phyloP scores from a whole-genome alignment of 768 basidiomycete species.

The Rhodotorula kratochvilovae region DNA sequence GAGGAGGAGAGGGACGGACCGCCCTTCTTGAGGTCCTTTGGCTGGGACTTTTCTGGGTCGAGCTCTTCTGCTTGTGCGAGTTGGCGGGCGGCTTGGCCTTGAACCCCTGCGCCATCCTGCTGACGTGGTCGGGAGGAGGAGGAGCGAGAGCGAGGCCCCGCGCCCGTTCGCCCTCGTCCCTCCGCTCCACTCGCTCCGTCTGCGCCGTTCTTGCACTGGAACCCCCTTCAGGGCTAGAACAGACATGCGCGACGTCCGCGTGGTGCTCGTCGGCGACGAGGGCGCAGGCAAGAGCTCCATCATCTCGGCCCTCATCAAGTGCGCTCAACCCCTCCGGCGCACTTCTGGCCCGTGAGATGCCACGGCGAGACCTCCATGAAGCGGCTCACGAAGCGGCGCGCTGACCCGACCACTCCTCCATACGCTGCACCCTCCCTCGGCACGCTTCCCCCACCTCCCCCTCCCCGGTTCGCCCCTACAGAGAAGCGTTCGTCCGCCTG shows the following conservation, averaged over 20 bases:
- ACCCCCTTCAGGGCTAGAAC: no score
- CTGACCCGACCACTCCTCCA: neutral
- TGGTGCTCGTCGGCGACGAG: conserved; percentile 90
- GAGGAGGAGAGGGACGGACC: neutral
- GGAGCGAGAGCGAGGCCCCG: neutral
- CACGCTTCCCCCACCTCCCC: neutral
- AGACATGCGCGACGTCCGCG: conserved; percentile 71
- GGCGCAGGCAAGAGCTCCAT: conserved; percentile 98
- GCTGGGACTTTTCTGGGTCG: conserved; percentile 29
- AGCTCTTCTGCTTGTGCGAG: conserved; percentile 12
- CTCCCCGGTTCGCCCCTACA: neutral
- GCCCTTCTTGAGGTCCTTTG: conserved; percentile 35
- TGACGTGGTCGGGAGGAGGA: no score
- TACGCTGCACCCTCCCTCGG: neutral
- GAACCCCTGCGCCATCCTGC: conserved; percentile 28
- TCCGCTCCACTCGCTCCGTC: neutral
- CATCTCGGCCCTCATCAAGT: conserved; percentile 93
- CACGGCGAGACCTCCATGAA: neutral
- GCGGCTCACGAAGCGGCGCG: neutral
- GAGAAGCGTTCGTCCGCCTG: conserved; percentile 32
- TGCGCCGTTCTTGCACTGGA: no score
- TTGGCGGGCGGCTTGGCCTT: conserved; percentile 24
- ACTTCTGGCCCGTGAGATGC: neutral
- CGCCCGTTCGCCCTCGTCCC: neutral
- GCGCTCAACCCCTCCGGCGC: neutral